Evolutionary conservation across 345 rosid species (phyloP).

Genomic region (Noccaea bulbosa): DNA sequence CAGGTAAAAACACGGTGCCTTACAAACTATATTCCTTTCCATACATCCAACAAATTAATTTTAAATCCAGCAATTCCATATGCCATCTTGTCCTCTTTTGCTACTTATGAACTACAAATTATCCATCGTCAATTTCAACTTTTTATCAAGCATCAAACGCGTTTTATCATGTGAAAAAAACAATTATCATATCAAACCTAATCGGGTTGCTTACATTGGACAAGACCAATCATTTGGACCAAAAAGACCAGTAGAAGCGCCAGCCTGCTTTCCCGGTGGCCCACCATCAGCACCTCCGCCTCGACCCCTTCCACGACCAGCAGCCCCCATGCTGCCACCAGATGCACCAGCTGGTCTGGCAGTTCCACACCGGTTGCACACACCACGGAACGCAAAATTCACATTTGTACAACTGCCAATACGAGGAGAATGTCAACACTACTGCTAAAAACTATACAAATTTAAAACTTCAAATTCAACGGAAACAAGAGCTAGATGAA

Average conservation of each 20-base stretch:
- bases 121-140: too few relatives aligned
- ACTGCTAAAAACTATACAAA: slow-evolving; percentile 14
- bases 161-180: too few relatives aligned
- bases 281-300: slow-evolving; percentile 58
- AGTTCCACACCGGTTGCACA: slow-evolving; percentile 94
- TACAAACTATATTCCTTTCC: too few relatives aligned
- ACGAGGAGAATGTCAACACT: slow-evolving; percentile 41
- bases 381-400: slow-evolving; percentile 97
- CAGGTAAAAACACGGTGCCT: too few relatives aligned
- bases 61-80: too few relatives aligned
- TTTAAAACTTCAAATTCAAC: slow-evolving; percentile 4
- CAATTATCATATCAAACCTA: too few relatives aligned
- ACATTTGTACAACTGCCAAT: slow-evolving; percentile 93
- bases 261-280: slow-evolving; percentile 53
- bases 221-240: slow-evolving; percentile 99
- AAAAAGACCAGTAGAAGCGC: slow-evolving; percentile 80
- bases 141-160: too few relatives aligned
- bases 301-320: slow-evolving; percentile 88
- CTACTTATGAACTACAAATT: too few relatives aligned
- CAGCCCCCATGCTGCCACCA: slow-evolving; percentile 72
- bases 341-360: slow-evolving; percentile 91
- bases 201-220: slow-evolving; percentile 84
- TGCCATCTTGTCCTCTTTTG: too few relatives aligned
- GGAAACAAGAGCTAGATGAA: slow-evolving; percentile 70
- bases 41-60: too few relatives aligned